phyloP scores from a whole-genome alignment of 257 asterid species.

The Leonotis leonurus region DNA sequence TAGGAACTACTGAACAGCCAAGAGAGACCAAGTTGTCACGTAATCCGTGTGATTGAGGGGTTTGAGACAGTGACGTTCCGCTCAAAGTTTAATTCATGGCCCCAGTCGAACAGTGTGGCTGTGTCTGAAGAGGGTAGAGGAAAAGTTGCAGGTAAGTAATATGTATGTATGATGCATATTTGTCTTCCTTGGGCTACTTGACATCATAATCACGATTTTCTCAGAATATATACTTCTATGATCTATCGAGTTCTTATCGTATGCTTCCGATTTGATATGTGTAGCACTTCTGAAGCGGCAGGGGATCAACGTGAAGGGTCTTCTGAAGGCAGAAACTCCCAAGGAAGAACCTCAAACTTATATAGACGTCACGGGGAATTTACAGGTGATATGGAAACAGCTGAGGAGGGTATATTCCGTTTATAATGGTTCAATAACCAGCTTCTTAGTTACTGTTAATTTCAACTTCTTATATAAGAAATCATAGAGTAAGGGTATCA shows the following conservation, averaged over 20 bases:
- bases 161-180: background rate
- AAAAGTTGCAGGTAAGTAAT: conserved; percentile 92
- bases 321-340: conserved; percentile 80
- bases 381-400: conserved; percentile 57
- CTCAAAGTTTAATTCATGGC: conserved; percentile 84
- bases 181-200: conserved; percentile 2
- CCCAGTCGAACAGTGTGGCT: conserved; percentile 58
- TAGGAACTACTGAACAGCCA: conserved; percentile 59
- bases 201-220: conserved; percentile 12
- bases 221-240: background rate
- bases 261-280: conserved; percentile 19
- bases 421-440: background rate
- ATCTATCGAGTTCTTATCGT: conserved; percentile 13
- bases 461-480: background rate
- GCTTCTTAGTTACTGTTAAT: background rate
- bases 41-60: conserved; percentile 89
- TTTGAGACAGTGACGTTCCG: conserved; percentile 85
- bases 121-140: conserved; percentile 97
- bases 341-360: conserved; percentile 79
- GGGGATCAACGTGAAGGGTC: conserved; percentile 92
- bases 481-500: background rate
- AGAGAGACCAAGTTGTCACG: conserved; percentile 59
- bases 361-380: conserved; percentile 90
- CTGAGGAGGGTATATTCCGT: conserved; percentile 13
- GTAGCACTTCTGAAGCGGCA: conserved; percentile 92